Base-by-base conservation (phyloP, 2,329 filamentous ascomycete genomes). In the Diaporthe citriasiana region DNA sequence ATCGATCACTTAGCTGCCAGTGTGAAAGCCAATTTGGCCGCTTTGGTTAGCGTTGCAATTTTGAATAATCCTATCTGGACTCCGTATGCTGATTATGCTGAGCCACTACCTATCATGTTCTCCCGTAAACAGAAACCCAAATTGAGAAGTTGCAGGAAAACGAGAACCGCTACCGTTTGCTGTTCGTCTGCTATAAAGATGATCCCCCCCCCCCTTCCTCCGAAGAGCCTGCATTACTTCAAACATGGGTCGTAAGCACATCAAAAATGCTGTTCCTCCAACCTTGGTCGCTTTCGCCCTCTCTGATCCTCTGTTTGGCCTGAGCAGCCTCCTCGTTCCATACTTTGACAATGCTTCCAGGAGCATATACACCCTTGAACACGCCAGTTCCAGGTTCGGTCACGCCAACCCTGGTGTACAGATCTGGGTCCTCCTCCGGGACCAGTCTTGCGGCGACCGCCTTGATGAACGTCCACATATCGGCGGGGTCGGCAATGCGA, bases 241-340 rank as follows among this genome's bases (percentile, higher is more conserved):
- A 75, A 1, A 51, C 6, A 15, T 68, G 30, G n/a, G 74, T 79
- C n/a, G 85, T 83, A 42, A 80, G 80, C 15, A 87, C 82, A 76
- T 90, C 87, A 79, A 98, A 97, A n/a, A 97, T 92, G 59, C 91
- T 91, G 82, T 97, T 98, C 78, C 93, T 89, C 95, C 95, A 98
- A 0, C 93, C 93, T 19, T 68, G 33, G 22, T 89, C 91, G 60
- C 86, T 86, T 72, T 92, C 89, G 79, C 91, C 92, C 77, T 96
- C 93, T 77, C 95, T 91, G 50, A 97, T 90, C 53, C 91, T 88
- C 82, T 97, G 93, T 27, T 87, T 88, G 0, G 94, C 95, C 75
- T 88, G 86, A 30, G 86, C 84, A 0, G 91, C 95, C 83, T 97
- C 93, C 77, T 95, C 92, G 77, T 96, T 90, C 94, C 95, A 98